Percentiles rank a stretch among this genome's conserved stretches.
Conservation (phyloP, 2,329 filamentous ascomycete genomes). For the Fusarium pilosicola region DNA sequence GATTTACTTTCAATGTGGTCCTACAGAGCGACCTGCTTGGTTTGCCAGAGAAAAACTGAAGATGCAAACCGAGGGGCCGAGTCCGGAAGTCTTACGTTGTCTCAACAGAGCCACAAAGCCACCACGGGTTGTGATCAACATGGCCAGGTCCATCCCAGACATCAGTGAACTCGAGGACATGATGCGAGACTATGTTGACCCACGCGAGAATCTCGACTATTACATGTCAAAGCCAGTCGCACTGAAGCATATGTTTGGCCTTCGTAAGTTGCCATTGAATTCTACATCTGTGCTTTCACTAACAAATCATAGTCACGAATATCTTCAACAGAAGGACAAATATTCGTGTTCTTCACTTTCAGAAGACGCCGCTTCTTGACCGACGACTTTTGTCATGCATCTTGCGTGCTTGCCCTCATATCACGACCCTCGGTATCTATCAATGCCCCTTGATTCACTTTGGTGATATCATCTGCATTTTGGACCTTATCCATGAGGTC, state of each 20-base stretch:
- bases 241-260: constrained; percentile 1
- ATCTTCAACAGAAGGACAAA: constrained; percentile 29
- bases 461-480: constrained; percentile 48
- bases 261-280: constrained; percentile 37
- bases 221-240: constrained; percentile 22
- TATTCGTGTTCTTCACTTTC: constrained; percentile 45
- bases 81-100: neutral
- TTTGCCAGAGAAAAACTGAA: neutral
- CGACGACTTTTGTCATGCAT: constrained; percentile 50
- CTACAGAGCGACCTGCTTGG: neutral
- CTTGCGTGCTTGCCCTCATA: constrained; percentile 45
- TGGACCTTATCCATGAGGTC: constrained; percentile 51
- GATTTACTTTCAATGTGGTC: neutral
- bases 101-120: neutral
- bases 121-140: neutral
- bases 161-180: neutral
- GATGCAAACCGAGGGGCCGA: neutral
- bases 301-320: constrained; percentile 38
- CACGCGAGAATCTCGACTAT: neutral
- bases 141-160: constrained; percentile 16
- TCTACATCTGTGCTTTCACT: neutral
- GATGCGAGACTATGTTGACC: constrained; percentile 2
- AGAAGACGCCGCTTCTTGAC: constrained; percentile 47
- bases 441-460: constrained; percentile 51
- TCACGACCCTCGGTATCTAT: constrained; percentile 51